Evolutionary conservation across 768 basidiomycete genomes (phyloP), one percentile per base, ranked within the genome.

Genomic region (Leucosporidium scottii): DNA sequence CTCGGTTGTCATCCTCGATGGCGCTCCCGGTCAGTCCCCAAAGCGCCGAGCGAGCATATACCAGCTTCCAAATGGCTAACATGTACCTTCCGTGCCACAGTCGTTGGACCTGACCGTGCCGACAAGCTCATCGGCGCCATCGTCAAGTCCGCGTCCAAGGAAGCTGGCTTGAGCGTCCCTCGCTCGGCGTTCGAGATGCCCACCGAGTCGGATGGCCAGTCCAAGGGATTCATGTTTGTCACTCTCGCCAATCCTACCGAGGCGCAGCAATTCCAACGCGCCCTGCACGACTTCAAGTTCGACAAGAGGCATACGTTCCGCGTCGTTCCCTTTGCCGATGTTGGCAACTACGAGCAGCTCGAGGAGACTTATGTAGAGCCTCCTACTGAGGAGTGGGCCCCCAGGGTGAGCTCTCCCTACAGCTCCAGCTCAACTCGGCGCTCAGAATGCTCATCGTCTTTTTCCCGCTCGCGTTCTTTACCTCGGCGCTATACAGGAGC

Each of bases 1-100:
- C 81, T 90, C 89, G 76, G 85, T 91, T 65, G 79, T 99, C 62
- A 88, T 98, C 61, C 86, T 98, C 66, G 96, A 98, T 78, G 91
- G 92, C 59, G 83, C 93, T 27, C 96, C 70, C 68, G 69, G 74
- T 67, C 90, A 97, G 77, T 92, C 96, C 76, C 85, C 84, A 73
- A 8, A 44, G 39, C 39, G 39, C 39, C 39, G 10, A 44, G 39
- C 39, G 13, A 44, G 39, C 8, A 83, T 84, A 48, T 92, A 91
- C 78, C 82, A 86, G 51, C 88, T 90, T 54, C 89, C 83, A 79
- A 83, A 96, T 21, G 76, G 93, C 23, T 79, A 85, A 34, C 89
- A 21, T 21, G n/a, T 34, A 31, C 7, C 27, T 67, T 21, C 78
- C 91, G 91, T 59, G 83, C 93, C 30, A 94, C 67, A 68, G 67